Conservation (phyloP, 805 yeast genomes). For the Brettanomyces bruxellensis region DNA sequence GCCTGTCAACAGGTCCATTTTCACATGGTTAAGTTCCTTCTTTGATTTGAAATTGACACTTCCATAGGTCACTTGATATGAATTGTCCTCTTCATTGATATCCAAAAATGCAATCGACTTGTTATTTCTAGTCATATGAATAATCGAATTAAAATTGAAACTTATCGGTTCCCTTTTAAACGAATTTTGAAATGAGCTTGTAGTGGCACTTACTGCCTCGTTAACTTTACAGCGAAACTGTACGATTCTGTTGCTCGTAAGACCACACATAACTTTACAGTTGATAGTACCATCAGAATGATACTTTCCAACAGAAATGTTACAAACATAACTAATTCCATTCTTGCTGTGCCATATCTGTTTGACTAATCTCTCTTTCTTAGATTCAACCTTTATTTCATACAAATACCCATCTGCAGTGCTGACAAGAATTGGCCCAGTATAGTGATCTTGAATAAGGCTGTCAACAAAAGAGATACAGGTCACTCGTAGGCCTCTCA, state of each 20-base stretch:
- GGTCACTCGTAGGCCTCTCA: constrained; percentile 36
- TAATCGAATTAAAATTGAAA: constrained; percentile 11
- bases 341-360: constrained; percentile 29
- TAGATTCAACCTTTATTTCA: constrained; percentile 37
- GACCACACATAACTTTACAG: constrained; percentile 5
- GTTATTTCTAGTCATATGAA: constrained; percentile 5
- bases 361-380: constrained; percentile 33
- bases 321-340: constrained; percentile 6
- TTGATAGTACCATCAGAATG: not conserved
- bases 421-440: constrained; percentile 42
- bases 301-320: constrained; percentile 1
- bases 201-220: constrained; percentile 2
- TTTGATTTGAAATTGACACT: constrained; percentile 11
- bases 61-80: constrained; percentile 13
- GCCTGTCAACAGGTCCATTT: constrained; percentile 6
- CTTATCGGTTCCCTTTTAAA: constrained; percentile 16
- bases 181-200: constrained; percentile 5
- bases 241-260: constrained; percentile 10
- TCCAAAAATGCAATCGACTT: constrained; percentile 16
- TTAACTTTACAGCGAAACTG: constrained; percentile 9
- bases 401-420: constrained; percentile 38
- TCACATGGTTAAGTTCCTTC: constrained; percentile 11
- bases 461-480: constrained; percentile 30
- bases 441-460: constrained; percentile 18
- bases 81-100: constrained; percentile 10